These are phyloP conservation scores for Magnaporthales sp. DNA, from an alignment of 2,329 filamentous ascomycete species.

Conservation along the genomic window DNA sequence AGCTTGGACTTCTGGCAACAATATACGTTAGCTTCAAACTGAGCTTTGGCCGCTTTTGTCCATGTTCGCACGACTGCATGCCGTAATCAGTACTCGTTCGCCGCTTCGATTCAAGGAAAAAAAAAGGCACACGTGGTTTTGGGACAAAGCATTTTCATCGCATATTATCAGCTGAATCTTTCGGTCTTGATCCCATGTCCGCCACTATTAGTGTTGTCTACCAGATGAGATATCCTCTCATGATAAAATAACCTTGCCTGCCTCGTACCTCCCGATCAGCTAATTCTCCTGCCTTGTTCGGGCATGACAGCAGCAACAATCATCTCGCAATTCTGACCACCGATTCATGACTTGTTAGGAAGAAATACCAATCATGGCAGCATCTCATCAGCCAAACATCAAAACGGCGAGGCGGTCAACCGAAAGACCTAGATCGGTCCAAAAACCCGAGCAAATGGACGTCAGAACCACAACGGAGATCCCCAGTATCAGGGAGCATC, in stretches of 20 bases:
- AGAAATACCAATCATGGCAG: background rate
- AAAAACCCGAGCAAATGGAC: background rate
- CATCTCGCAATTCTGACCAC: background rate
- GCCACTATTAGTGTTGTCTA: too few species aligned
- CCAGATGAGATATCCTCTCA: background rate
- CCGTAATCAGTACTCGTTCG: background rate
- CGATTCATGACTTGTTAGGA: background rate
- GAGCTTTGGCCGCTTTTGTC: background rate
- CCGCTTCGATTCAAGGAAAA: background rate
- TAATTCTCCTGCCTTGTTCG: background rate
- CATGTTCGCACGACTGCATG: background rate
- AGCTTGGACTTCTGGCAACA: background rate
- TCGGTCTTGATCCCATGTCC: background rate
- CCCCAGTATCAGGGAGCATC: background rate
- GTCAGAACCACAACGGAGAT: background rate
- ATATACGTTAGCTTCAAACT: background rate
- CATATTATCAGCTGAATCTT: background rate
- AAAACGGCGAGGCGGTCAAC: background rate
- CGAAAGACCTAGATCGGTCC: background rate
- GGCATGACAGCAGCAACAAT: background rate
- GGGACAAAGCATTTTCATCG: background rate
- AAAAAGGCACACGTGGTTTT: background rate
- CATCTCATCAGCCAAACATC: background rate
- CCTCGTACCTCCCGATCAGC: background rate
- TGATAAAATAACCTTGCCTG: background rate